Conservation (phyloP, 768 basidiomycete genomes). For the Mycena vulgaris region DNA sequence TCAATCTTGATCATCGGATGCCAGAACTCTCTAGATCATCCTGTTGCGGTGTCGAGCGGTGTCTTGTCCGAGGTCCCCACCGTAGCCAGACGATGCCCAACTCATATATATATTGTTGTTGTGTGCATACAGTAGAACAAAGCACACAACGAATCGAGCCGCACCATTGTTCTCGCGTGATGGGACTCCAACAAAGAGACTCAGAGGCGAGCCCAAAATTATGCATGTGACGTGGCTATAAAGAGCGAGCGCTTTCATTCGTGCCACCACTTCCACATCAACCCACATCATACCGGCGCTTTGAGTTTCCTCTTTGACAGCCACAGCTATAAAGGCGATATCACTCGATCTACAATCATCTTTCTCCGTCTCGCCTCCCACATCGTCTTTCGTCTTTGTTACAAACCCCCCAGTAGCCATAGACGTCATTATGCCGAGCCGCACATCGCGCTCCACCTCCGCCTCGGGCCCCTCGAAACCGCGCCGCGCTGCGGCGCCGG, state of each 20-base stretch:
- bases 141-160: conserved; percentile 1
- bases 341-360: conserved; percentile 29
- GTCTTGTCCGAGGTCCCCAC: neutral
- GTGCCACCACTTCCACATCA: conserved; percentile 19
- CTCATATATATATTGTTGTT: neutral
- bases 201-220: conserved; percentile 25
- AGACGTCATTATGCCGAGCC: conserved; percentile 36
- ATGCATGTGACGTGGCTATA: conserved; percentile 33
- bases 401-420: neutral
- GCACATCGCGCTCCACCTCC: conserved; percentile 22
- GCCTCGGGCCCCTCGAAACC: conserved; percentile 29
- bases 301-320: conserved; percentile 24
- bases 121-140: conserved; percentile 22
- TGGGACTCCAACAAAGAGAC: conserved; percentile 28
- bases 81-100: too few relatives aligned
- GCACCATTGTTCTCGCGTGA: conserved; percentile 35
- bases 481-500: conserved; percentile 11
- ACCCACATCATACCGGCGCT: conserved; percentile 22
- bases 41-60: neutral
- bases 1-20: conserved; percentile 23
- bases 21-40: conserved; percentile 30
- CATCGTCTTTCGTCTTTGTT: neutral
- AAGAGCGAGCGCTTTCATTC: conserved; percentile 13
- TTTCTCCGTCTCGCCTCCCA: conserved; percentile 1
- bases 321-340: conserved; percentile 37